phyloP scores from a whole-genome alignment of 805 yeast genomes.

The Danielia reshetovae region DNA sequence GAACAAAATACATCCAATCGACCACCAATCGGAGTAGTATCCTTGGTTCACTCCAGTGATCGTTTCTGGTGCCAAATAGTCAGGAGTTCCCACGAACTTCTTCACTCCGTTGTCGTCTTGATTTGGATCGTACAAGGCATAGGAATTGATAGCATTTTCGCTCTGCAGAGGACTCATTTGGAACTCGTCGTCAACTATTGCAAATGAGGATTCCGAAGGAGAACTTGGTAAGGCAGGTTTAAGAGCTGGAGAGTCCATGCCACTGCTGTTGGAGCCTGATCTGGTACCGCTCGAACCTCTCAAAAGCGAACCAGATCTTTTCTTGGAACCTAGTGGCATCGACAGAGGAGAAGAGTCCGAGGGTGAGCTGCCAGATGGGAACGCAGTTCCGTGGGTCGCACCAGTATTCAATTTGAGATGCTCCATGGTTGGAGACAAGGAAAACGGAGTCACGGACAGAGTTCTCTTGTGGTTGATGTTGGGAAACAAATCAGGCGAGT shows the following conservation, averaged over 20 bases:
- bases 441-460: slow-evolving; percentile 43
- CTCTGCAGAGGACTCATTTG: slow-evolving; percentile 26
- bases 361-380: slow-evolving; percentile 11
- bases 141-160: slow-evolving; percentile 24
- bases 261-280: slow-evolving; percentile 37
- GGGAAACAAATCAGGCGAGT: slow-evolving; percentile 15
- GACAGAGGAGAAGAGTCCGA: slow-evolving; percentile 10
- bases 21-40: slow-evolving; percentile 97
- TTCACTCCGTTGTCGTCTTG: slow-evolving; percentile 43
- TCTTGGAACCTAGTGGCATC: slow-evolving; percentile 7
- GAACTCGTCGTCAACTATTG: slow-evolving; percentile 45
- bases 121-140: slow-evolving; percentile 74
- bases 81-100: slow-evolving; percentile 94
- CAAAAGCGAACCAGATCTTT: slow-evolving; percentile 15
- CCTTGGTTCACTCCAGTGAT: slow-evolving; percentile 80
- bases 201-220: slow-evolving; percentile 55
- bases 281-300: slow-evolving; percentile 14
- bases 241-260: slow-evolving; percentile 45
- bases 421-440: slow-evolving; percentile 40
- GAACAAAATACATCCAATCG: slow-evolving; percentile 90
- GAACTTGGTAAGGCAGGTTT: slow-evolving; percentile 47
- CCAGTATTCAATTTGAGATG: slow-evolving; percentile 12
- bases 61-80: slow-evolving; percentile 95
- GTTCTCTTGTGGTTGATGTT: slow-evolving; percentile 26
- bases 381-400: slow-evolving; percentile 2